These are phyloP conservation scores for Pseudocercospora cruenta DNA, from an alignment of 2,329 filamentous ascomycete genomes.

Conservation along the genomic window DNA sequence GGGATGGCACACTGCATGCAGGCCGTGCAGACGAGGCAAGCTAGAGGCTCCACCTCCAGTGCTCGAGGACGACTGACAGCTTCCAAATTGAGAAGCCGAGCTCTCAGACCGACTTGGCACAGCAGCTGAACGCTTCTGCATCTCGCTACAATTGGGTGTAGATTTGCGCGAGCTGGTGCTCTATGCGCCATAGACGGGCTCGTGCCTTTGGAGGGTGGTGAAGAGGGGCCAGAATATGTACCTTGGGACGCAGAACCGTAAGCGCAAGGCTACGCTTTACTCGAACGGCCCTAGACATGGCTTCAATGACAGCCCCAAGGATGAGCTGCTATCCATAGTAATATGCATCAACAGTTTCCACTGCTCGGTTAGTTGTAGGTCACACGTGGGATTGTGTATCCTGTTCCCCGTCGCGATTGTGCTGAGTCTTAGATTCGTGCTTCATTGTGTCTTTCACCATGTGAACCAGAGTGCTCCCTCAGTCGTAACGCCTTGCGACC, in stretches of 20 bases:
- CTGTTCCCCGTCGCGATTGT: too few relatives aligned
- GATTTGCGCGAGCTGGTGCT: background rate
- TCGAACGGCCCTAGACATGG: background rate
- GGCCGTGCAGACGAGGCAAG: background rate
- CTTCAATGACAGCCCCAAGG: background rate
- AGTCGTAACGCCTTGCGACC: too few relatives aligned
- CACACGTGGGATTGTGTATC: too few relatives aligned
- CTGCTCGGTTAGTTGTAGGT: background rate
- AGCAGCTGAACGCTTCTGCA: background rate
- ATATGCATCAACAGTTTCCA: background rate
- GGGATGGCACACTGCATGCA: background rate
- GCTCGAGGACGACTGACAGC: background rate
- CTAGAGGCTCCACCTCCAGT: background rate
- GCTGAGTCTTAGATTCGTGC: too few relatives aligned
- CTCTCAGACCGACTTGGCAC: background rate
- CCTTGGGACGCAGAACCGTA: background rate
- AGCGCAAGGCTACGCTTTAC: slow-evolving; percentile 1
- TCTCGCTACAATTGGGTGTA: background rate
- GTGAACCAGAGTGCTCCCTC: too few relatives aligned
- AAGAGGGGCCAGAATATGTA: background rate
- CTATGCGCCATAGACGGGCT: background rate
- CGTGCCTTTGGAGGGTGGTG: background rate
- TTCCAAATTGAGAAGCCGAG: background rate
- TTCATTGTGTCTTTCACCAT: too few relatives aligned
- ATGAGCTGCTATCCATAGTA: background rate